Evolutionary conservation across 352 stramenopile genomes (phyloP).

Genomic region (Pythium apleroticum): DNA sequence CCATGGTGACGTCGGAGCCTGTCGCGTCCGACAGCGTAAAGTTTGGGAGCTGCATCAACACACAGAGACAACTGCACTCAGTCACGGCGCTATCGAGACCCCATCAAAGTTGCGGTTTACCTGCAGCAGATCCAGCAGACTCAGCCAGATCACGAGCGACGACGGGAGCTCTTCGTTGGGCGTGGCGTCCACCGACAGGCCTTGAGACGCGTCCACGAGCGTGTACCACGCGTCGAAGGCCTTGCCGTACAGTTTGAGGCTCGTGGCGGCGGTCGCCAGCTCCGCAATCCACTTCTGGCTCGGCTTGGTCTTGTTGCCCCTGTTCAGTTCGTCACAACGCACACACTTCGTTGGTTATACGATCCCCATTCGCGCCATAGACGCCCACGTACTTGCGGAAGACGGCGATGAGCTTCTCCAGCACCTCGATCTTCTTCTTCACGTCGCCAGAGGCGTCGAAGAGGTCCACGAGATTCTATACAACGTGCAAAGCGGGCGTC

Average conservation of each 20-base stretch:
- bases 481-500: neutral
- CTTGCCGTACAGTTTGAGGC: conserved; percentile 63
- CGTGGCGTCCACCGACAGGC: conserved; percentile 38
- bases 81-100: no score
- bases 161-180: conserved; percentile 68
- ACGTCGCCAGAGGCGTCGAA: conserved; percentile 51
- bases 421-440: conserved; percentile 59
- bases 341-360: no score
- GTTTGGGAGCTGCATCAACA: conserved; percentile 52
- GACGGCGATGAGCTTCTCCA: conserved; percentile 76
- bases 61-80: no score
- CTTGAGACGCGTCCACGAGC: conserved; percentile 49
- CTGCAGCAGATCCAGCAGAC: conserved; percentile 75
- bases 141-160: conserved; percentile 66
- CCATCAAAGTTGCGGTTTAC: conserved; percentile 25
- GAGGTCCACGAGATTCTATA: conserved; percentile 75
- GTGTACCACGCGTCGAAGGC: conserved; percentile 78
- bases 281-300: conserved; percentile 83
- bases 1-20: conserved; percentile 30
- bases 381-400: conserved; percentile 63
- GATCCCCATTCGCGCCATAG: no score
- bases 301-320: conserved; percentile 69
- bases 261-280: conserved; percentile 49
- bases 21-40: conserved; percentile 60
- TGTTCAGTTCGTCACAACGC: conserved; percentile 20